phyloP scores from a whole-genome alignment of 1,284 basidiomycete genomes.

The Sanghuangporus sanghuang region DNA sequence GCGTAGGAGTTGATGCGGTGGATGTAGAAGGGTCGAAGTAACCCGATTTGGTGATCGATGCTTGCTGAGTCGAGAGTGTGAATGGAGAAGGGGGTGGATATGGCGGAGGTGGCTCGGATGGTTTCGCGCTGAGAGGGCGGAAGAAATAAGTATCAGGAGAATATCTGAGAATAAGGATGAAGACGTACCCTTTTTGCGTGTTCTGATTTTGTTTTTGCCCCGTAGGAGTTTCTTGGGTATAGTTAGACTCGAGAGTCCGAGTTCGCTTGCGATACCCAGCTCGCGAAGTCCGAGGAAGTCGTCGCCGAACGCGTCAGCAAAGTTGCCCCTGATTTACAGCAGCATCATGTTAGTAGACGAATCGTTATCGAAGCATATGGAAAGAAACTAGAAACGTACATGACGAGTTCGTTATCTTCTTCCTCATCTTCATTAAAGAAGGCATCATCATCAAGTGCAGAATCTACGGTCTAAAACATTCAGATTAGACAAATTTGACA shows the following conservation, averaged over 20 bases:
- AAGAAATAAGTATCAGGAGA: constrained; percentile 14
- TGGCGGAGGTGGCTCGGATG: constrained; percentile 75
- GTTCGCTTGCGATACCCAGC: constrained; percentile 84
- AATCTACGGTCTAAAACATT: constrained; percentile 45
- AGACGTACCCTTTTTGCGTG: constrained; percentile 45
- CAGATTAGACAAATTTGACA: neutral
- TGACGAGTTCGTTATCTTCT: constrained; percentile 70
- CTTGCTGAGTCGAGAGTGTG: constrained; percentile 55
- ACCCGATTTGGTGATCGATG: constrained; percentile 76
- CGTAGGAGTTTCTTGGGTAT: constrained; percentile 80
- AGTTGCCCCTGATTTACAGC: constrained; percentile 59
- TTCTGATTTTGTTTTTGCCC: constrained; percentile 49
- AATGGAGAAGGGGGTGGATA: constrained; percentile 83
- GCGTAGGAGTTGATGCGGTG: constrained; percentile 46
- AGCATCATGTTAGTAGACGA: constrained; percentile 4
- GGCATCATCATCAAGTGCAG: constrained; percentile 64
- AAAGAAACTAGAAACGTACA: constrained; percentile 37
- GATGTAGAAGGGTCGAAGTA: constrained; percentile 77
- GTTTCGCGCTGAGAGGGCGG: constrained; percentile 41
- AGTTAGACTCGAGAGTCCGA: constrained; percentile 73
- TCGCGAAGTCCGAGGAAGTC: constrained; percentile 91
- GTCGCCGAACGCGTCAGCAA: constrained; percentile 85
- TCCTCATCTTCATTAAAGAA: constrained; percentile 71
- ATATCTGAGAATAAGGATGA: neutral
- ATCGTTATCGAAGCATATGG: neutral